phyloP scores from a whole-genome alignment of 2,329 filamentous ascomycete genomes.

The Trichoderma arundinaceum region DNA sequence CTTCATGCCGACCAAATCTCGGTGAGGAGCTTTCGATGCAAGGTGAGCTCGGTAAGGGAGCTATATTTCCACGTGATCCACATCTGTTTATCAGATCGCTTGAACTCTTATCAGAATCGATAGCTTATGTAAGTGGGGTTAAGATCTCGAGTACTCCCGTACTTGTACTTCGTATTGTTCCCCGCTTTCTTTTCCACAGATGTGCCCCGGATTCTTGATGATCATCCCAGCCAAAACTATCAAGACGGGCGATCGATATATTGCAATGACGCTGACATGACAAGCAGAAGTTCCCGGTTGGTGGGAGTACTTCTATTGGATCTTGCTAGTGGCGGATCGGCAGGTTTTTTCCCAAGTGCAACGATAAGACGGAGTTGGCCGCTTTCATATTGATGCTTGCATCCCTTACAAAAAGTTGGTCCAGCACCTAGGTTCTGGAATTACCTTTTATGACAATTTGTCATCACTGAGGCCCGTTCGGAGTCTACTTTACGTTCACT shows the following conservation, averaged over 20 bases:
- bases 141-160: not conserved
- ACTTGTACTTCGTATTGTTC: too few relatives aligned
- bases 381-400: conserved; percentile 17
- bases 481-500: not conserved
- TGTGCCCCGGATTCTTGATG: conserved; percentile 26
- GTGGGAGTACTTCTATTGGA: not conserved
- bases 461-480: not conserved
- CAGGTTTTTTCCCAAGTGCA: not conserved
- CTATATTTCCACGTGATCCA: conserved; percentile 17
- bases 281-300: conserved; percentile 10
- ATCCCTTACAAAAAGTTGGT: not conserved
- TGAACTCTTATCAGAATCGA: not conserved
- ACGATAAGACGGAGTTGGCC: conserved; percentile 3
- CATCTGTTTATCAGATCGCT: not conserved
- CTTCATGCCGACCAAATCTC: conserved; percentile 2
- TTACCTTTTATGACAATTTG: not conserved
- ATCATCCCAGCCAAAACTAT: conserved; percentile 23
- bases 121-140: not conserved
- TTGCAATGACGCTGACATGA: conserved; percentile 29
- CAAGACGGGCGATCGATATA: conserved; percentile 20
- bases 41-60: conserved; percentile 27
- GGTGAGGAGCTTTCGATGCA: conserved; percentile 12
- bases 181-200: conserved; percentile 22
- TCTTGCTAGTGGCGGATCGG: conserved; percentile 9
- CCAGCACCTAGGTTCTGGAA: not conserved